Evolutionary conservation across 2,329 filamentous ascomycete species (phyloP).

Genomic region (Pseudogymnoascus sp.): DNA sequence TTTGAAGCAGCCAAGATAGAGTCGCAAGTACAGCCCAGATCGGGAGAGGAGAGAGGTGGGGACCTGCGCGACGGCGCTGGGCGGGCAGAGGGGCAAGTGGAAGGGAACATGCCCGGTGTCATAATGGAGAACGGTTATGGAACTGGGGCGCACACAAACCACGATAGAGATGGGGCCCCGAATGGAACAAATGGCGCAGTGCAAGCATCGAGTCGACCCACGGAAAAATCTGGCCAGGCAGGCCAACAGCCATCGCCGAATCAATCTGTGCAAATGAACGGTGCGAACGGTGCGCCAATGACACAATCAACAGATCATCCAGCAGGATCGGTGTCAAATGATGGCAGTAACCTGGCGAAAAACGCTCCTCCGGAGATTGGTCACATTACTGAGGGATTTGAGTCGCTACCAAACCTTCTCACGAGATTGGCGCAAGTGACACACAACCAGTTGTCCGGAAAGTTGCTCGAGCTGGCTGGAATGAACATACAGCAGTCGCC

Average conservation of each 20-base stretch:
- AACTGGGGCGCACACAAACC: slow-evolving; percentile 46
- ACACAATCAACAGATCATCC: slow-evolving; percentile 15
- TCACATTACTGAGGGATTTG: slow-evolving; percentile 69
- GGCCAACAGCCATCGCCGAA: slow-evolving; percentile 20
- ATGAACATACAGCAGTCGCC: slow-evolving; percentile 50
- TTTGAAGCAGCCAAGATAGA: slow-evolving; percentile 28
- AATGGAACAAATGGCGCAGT: slow-evolving; percentile 38
- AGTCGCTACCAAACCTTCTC: slow-evolving; percentile 67
- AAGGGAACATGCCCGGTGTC: slow-evolving; percentile 43
- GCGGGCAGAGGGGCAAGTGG: slow-evolving; percentile 17
- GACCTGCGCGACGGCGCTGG: slow-evolving; percentile 22
- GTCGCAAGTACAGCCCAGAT: slow-evolving; percentile 23
- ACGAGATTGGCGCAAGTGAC: slow-evolving; percentile 74
- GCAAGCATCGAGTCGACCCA: slow-evolving; percentile 21
- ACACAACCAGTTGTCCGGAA: slow-evolving; percentile 66
- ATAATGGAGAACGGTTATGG: slow-evolving; percentile 48
- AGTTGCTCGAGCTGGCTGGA: slow-evolving; percentile 61
- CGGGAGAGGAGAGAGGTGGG: slow-evolving; percentile 23
- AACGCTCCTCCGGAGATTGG: slow-evolving; percentile 53
- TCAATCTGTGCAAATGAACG: slow-evolving; percentile 28
- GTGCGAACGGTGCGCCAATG: slow-evolving; percentile 13
- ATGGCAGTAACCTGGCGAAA: slow-evolving; percentile 39
- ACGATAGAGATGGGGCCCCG: slow-evolving; percentile 41
- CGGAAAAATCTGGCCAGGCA: slow-evolving; percentile 17
- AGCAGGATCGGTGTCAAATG: slow-evolving; percentile 18